These are phyloP conservation scores for Dendrobium officinale DNA, from an alignment of 106 monocot species.

Conservation along the genomic window DNA sequence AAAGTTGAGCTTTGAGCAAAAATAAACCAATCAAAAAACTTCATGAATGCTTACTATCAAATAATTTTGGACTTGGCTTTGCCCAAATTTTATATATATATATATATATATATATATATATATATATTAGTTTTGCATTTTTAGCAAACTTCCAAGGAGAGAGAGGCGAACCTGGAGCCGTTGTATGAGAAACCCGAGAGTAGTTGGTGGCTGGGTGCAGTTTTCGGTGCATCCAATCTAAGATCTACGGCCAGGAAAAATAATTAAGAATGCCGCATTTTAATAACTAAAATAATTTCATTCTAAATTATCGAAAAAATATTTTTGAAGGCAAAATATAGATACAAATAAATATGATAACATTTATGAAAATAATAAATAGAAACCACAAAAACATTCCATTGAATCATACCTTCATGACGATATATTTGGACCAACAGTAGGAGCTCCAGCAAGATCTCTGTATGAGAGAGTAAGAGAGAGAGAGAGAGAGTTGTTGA, in stretches of 20 bases:
- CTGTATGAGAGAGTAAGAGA: not conserved
- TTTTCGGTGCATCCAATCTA: slow-evolving; percentile 23
- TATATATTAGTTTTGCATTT: no score
- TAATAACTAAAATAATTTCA: not conserved
- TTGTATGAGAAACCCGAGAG: slow-evolving; percentile 10
- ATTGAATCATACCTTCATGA: not conserved
- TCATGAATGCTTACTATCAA: no score
- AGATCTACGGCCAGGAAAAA: slow-evolving; percentile 10
- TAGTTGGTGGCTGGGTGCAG: slow-evolving; percentile 10
- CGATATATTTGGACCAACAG: no score
- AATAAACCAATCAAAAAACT: no score
- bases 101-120: no score
- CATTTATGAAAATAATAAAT: no score
- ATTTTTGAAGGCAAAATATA: not conserved
- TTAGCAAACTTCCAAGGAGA: not conserved
- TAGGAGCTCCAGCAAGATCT: not conserved
- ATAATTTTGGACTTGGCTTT: no score
- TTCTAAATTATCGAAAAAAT: not conserved
- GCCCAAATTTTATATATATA: no score
- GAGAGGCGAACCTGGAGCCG: slow-evolving; percentile 8
- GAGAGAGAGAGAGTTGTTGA: not conserved
- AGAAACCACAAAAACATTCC: no score
- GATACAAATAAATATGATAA: no score
- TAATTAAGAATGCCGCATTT: not conserved
- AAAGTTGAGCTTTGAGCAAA: no score